Conservation (phyloP, 2,329 filamentous ascomycete genomes). For the Penicillium glabrum region DNA sequence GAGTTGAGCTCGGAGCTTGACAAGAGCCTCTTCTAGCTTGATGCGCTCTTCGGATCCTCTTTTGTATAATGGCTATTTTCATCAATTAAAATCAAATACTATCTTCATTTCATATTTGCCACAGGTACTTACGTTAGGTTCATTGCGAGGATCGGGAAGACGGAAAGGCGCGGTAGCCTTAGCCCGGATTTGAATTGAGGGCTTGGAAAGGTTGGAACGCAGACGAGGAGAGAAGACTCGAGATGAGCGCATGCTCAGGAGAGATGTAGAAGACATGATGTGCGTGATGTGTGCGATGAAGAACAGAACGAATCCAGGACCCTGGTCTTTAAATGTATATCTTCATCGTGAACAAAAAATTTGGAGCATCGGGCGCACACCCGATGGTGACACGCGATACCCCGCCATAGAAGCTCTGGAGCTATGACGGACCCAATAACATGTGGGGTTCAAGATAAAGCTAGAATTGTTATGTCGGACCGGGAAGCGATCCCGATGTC, state of each 20-base stretch:
- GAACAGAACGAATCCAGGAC: neutral
- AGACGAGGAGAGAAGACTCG: slow-evolving; percentile 13
- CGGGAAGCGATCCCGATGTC: neutral
- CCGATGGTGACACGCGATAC: slow-evolving; percentile 8
- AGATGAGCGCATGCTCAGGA: slow-evolving; percentile 18
- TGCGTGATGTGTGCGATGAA: neutral
- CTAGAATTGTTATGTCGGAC: neutral
- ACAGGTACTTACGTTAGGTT: slow-evolving; percentile 34
- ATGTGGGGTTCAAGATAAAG: neutral
- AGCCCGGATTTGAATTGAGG: slow-evolving; percentile 18
- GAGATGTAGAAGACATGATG: slow-evolving; percentile 18
- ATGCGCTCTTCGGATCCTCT: slow-evolving; percentile 34
- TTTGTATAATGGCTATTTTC: slow-evolving; percentile 25
- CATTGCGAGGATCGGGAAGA: slow-evolving; percentile 32
- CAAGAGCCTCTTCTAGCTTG: slow-evolving; percentile 32
- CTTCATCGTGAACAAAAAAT: slow-evolving; percentile 2
- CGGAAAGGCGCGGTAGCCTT: slow-evolving; percentile 31
- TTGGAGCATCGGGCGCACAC: slow-evolving; percentile 4
- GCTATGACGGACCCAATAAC: slow-evolving; percentile 1
- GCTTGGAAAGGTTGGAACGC: slow-evolving; percentile 7
- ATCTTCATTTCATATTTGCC: neutral
- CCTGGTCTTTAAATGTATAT: slow-evolving; percentile 3
- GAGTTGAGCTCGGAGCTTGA: slow-evolving; percentile 32
- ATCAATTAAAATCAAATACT: neutral
- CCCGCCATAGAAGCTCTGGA: slow-evolving; percentile 6